Percentiles rank a stretch among this genome's conserved stretches.
Evolutionary conservation across 148 eudicot species (phyloP).

Genomic region (Chenopodium berlandieri): DNA sequence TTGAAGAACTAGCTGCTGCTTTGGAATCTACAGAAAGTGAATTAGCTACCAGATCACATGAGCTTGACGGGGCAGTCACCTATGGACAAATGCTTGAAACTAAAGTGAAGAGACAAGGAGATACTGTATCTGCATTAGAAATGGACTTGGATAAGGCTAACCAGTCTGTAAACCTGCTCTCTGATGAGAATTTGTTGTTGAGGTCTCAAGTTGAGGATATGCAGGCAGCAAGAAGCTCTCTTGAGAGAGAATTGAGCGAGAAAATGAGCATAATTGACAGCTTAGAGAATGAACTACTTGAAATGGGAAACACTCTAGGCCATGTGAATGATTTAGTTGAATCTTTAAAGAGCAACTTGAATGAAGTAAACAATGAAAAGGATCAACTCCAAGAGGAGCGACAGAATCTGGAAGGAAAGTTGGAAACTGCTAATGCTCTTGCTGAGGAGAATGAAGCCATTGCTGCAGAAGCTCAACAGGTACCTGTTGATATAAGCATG

Average conservation of each 20-base stretch:
- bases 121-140: slow-evolving; percentile 45
- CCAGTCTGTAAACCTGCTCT: slow-evolving; percentile 38
- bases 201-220: slow-evolving; percentile 41
- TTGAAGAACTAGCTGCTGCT: slow-evolving; percentile 46
- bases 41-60: slow-evolving; percentile 40
- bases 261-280: slow-evolving; percentile 42
- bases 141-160: slow-evolving; percentile 49
- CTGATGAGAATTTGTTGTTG: slow-evolving; percentile 48
- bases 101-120: slow-evolving; percentile 53
- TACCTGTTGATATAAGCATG: slow-evolving; percentile 20
- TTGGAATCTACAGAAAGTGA: slow-evolving; percentile 53
- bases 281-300: slow-evolving; percentile 56
- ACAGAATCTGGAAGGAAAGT: slow-evolving; percentile 51
- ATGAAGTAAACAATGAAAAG: slow-evolving; percentile 47
- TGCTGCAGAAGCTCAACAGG: slow-evolving; percentile 82
- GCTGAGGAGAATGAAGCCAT: slow-evolving; percentile 76
- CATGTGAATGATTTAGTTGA: slow-evolving; percentile 49
- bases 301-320: slow-evolving; percentile 52
- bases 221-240: slow-evolving; percentile 36
- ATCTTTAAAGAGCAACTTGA: slow-evolving; percentile 49
- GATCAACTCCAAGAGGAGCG: slow-evolving; percentile 50
- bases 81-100: slow-evolving; percentile 46
- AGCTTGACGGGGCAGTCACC: slow-evolving; percentile 49
- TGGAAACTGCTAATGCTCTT: slow-evolving; percentile 73
- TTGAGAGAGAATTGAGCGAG: slow-evolving; percentile 60